phyloP scores from a whole-genome alignment of 2,329 filamentous ascomycete genomes.

The Fusarium buharicum region DNA sequence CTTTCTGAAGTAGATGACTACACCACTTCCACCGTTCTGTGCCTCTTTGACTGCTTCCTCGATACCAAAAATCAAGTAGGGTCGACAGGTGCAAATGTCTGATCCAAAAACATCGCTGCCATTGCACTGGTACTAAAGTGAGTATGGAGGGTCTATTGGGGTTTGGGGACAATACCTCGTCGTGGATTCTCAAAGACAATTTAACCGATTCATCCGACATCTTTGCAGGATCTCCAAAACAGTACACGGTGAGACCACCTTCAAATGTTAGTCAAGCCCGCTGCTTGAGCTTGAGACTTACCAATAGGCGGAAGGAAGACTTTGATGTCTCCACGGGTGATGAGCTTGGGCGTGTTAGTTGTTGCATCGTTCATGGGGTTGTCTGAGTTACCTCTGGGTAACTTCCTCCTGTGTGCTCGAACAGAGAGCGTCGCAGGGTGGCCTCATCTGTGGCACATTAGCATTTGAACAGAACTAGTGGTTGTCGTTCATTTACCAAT shows the following conservation, averaged over 20 bases:
- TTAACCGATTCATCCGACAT: slow-evolving; percentile 87
- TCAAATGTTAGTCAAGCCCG: slow-evolving; percentile 18
- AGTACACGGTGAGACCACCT: slow-evolving; percentile 93
- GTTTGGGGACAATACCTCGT: slow-evolving; percentile 59
- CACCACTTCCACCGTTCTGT: slow-evolving; percentile 90
- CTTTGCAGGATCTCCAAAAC: slow-evolving; percentile 93
- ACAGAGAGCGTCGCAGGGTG: slow-evolving; percentile 83
- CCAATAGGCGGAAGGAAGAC: slow-evolving; percentile 94
- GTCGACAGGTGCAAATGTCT: slow-evolving; percentile 96
- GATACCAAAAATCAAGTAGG: slow-evolving; percentile 96
- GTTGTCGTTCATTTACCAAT: slow-evolving; percentile 67
- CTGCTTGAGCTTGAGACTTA: slow-evolving; percentile 45
- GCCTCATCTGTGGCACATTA: slow-evolving; percentile 74
- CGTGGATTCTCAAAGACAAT: slow-evolving; percentile 84
- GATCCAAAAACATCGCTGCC: slow-evolving; percentile 97
- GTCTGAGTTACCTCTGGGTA: slow-evolving; percentile 76
- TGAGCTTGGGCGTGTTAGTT: slow-evolving; percentile 64
- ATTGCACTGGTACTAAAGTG: slow-evolving; percentile 71
- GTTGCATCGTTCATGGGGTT: not conserved
- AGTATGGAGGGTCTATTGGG: not conserved
- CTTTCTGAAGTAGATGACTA: slow-evolving; percentile 99
- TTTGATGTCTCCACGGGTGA: slow-evolving; percentile 94
- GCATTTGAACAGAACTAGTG: slow-evolving; percentile 1
- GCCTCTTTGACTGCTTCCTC: slow-evolving; percentile 98
- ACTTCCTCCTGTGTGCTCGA: slow-evolving; percentile 94